Percentiles rank a stretch among this genome's conserved stretches.
Conservation (phyloP, 2,329 filamentous ascomycete species). For the Fusarium sublunatum region DNA sequence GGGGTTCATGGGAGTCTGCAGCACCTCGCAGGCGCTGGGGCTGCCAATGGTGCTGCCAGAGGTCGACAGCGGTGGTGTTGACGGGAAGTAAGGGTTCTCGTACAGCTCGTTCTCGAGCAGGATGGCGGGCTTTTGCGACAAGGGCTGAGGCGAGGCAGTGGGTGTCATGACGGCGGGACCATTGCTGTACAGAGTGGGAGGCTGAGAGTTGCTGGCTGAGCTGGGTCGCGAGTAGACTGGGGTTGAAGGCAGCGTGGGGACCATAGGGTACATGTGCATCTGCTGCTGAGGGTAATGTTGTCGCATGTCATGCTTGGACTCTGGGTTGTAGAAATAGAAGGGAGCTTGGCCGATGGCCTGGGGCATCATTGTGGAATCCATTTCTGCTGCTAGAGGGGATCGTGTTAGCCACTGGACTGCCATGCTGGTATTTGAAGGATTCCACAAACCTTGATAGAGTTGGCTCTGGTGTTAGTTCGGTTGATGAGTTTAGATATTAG, state of each 20-base stretch:
- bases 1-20: slow-evolving; percentile 85
- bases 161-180: slow-evolving; percentile 76
- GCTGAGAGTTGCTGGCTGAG: slow-evolving; percentile 74
- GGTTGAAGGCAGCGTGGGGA: slow-evolving; percentile 70
- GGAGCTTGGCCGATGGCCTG: slow-evolving; percentile 76
- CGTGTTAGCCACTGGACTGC: slow-evolving; percentile 32
- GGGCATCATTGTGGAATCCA: slow-evolving; percentile 72
- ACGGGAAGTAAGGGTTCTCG: slow-evolving; percentile 79
- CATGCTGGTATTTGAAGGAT: slow-evolving; percentile 29
- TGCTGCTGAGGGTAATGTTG: slow-evolving; percentile 77
- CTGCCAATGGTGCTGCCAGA: slow-evolving; percentile 88
- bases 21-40: slow-evolving; percentile 79
- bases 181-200: slow-evolving; percentile 66
- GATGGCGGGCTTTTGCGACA: slow-evolving; percentile 81
- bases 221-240: slow-evolving; percentile 73
- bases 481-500: slow-evolving; percentile 43
- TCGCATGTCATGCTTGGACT: slow-evolving; percentile 76
- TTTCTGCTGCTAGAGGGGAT: slow-evolving; percentile 54
- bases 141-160: slow-evolving; percentile 78
- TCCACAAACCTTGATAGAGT: slow-evolving; percentile 42
- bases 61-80: slow-evolving; percentile 87
- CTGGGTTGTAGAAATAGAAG: slow-evolving; percentile 89
- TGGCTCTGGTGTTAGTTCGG: slow-evolving; percentile 22
- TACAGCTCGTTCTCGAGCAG: slow-evolving; percentile 81
- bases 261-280: slow-evolving; percentile 65